phyloP scores from a whole-genome alignment of 768 basidiomycete genomes.

The Hydnomerulius pinastri region DNA sequence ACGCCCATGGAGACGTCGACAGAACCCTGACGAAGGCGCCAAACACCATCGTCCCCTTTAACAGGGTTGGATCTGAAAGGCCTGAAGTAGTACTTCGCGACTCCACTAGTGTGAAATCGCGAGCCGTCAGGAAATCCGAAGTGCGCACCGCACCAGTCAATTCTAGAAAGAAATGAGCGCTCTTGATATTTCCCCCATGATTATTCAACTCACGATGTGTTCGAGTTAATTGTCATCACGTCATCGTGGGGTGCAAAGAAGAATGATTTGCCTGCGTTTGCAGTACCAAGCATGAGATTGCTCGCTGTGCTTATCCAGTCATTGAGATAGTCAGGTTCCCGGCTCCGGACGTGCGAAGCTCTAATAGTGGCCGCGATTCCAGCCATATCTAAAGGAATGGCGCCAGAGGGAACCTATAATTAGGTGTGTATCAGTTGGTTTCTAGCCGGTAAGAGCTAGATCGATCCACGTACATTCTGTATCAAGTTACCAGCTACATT shows the following conservation, averaged over 20 bases:
- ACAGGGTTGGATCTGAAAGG: slow-evolving; percentile 26
- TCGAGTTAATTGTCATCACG: slow-evolving; percentile 23
- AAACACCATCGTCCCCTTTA: slow-evolving; percentile 20
- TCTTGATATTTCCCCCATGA: neutral
- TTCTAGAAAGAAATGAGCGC: slow-evolving; percentile 4
- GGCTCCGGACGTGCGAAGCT: slow-evolving; percentile 11
- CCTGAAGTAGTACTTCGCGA: slow-evolving; percentile 20
- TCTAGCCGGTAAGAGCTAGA: neutral
- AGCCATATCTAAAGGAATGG: slow-evolving; percentile 17
- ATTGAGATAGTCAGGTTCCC: slow-evolving; percentile 16
- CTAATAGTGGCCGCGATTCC: slow-evolving; percentile 21
- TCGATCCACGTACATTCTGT: slow-evolving; percentile 18
- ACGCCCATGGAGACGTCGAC: slow-evolving; percentile 27
- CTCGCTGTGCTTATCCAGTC: slow-evolving; percentile 21
- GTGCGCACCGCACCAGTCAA: slow-evolving; percentile 24
- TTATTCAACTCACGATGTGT: slow-evolving; percentile 14
- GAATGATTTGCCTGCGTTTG: slow-evolving; percentile 18
- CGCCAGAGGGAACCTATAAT: slow-evolving; percentile 11
- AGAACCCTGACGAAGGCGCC: slow-evolving; percentile 14
- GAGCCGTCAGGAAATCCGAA: slow-evolving; percentile 22
- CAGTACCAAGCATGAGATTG: slow-evolving; percentile 17
- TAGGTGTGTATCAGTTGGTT: neutral
- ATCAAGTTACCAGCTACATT: slow-evolving; percentile 21
- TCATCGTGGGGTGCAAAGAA: slow-evolving; percentile 10
- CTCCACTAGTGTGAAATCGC: slow-evolving; percentile 16